phyloP scores from a whole-genome alignment of 2,329 filamentous ascomycete genomes.

The Ceratocystis alfenasii region DNA sequence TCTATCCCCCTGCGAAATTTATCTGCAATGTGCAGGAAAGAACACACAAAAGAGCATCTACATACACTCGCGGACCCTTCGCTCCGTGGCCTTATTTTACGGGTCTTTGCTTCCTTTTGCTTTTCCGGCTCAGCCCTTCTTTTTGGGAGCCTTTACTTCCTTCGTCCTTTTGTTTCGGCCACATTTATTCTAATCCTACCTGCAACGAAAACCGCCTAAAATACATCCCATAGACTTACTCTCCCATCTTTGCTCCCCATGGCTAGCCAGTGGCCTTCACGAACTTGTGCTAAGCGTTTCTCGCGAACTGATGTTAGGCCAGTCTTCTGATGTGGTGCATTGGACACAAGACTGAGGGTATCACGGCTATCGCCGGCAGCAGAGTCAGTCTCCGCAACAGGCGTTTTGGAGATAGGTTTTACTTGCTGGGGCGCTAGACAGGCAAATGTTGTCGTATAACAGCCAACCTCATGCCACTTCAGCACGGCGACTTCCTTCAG shows the following conservation, averaged over 20 bases:
- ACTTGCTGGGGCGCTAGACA: conserved; percentile 27
- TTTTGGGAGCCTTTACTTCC: too few species aligned
- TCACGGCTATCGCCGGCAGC: background rate
- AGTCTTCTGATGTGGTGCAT: conserved; percentile 18
- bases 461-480: conserved; percentile 87
- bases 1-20: too few species aligned
- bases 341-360: background rate
- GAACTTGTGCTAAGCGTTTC: conserved; percentile 51
- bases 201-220: conserved; percentile 34
- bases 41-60: background rate
- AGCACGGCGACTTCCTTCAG: conserved; percentile 82
- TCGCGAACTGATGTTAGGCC: conserved; percentile 41
- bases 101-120: background rate
- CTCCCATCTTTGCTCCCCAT: conserved; percentile 91
- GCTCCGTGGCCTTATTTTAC: background rate
- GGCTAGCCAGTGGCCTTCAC: conserved; percentile 73
- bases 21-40: too few species aligned
- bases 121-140: too few species aligned
- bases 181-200: too few species aligned
- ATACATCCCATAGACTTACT: conserved; percentile 91
- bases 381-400: background rate
- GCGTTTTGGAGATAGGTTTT: background rate
- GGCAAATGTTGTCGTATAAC: conserved; percentile 69
- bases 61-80: background rate
- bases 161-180: too few species aligned